Evolutionary conservation across 352 stramenopile species (phyloP).

Genomic region (Globisporangium lucens): DNA sequence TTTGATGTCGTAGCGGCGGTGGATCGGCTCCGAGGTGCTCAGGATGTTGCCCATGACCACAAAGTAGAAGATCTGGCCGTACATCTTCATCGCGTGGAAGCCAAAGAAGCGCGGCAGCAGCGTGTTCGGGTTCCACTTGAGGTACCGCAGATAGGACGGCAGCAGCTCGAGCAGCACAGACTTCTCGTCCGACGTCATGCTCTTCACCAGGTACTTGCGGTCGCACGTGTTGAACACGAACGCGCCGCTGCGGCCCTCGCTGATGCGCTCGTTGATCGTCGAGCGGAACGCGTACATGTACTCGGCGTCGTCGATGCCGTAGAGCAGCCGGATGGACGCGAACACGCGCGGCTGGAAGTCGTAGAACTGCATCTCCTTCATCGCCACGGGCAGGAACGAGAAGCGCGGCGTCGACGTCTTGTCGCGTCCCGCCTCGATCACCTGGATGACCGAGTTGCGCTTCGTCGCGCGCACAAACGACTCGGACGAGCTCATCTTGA

Average conservation of each 20-base stretch:
- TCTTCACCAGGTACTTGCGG: slow-evolving; percentile 91
- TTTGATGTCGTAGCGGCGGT: slow-evolving; percentile 91
- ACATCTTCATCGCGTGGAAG: slow-evolving; percentile 91
- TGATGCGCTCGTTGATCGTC: slow-evolving; percentile 89
- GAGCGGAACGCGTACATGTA: slow-evolving; percentile 77
- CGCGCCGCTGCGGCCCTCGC: slow-evolving; percentile 81
- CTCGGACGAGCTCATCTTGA: slow-evolving; percentile 41
- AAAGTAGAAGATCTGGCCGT: slow-evolving; percentile 89
- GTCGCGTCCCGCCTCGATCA: slow-evolving; percentile 51
- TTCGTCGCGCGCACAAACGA: slow-evolving; percentile 31
- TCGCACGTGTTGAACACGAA: slow-evolving; percentile 91
- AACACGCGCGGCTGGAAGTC: slow-evolving; percentile 85
- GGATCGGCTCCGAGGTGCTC: slow-evolving; percentile 77
- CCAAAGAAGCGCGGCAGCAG: slow-evolving; percentile 89
- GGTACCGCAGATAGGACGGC: slow-evolving; percentile 79
- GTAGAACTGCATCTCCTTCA: slow-evolving; percentile 88
- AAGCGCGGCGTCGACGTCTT: slow-evolving; percentile 42
- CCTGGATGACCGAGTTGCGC: slow-evolving; percentile 57
- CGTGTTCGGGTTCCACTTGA: slow-evolving; percentile 86
- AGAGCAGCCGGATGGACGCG: slow-evolving; percentile 62
- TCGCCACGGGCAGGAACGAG: slow-evolving; percentile 60
- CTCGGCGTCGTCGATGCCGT: slow-evolving; percentile 68
- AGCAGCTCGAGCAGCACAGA: slow-evolving; percentile 77
- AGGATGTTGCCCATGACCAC: slow-evolving; percentile 93
- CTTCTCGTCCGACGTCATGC: slow-evolving; percentile 76